Percentiles rank a stretch among this genome's conserved stretches.
Evolutionary conservation across 371 early-diverging fungal genomes (phyloP).

Genomic region (Modicella reniformis): DNA sequence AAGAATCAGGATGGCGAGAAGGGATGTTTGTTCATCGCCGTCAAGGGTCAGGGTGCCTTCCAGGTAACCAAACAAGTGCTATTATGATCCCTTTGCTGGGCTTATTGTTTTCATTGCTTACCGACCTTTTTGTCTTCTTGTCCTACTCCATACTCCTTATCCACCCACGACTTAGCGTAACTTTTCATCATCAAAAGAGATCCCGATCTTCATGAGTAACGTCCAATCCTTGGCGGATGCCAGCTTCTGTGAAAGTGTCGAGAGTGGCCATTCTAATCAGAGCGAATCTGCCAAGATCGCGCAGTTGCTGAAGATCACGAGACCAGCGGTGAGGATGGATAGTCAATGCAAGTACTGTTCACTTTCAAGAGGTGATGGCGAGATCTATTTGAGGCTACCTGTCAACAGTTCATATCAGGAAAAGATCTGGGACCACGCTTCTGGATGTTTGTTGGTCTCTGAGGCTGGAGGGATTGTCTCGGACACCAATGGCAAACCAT

Average conservation of each 20-base stretch:
- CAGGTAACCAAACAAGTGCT: slow-evolving; percentile 64
- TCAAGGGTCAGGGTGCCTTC: slow-evolving; percentile 88
- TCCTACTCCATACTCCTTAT: background rate
- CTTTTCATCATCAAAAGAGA: slow-evolving; percentile 67
- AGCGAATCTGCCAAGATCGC: slow-evolving; percentile 83
- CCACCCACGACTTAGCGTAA: slow-evolving; percentile 60
- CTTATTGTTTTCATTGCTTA: background rate
- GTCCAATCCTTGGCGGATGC: slow-evolving; percentile 69
- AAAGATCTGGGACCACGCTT: slow-evolving; percentile 99
- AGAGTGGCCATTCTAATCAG: slow-evolving; percentile 92
- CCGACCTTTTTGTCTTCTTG: background rate
- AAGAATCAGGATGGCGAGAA: slow-evolving; percentile 69
- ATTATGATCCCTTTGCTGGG: background rate
- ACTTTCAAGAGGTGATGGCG: slow-evolving; percentile 89
- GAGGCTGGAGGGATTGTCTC: slow-evolving; percentile 96
- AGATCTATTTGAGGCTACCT: slow-evolving; percentile 91
- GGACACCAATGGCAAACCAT: slow-evolving; percentile 83
- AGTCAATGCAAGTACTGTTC: slow-evolving; percentile 94
- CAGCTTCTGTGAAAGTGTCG: slow-evolving; percentile 94
- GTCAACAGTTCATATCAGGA: slow-evolving; percentile 84
- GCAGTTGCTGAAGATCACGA: slow-evolving; percentile 75
- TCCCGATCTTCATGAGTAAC: slow-evolving; percentile 69
- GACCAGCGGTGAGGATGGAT: slow-evolving; percentile 88
- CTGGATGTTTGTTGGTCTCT: slow-evolving; percentile 85
- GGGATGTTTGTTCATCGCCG: slow-evolving; percentile 85